Conservation (phyloP, 305 asterid genomes). For the Stenogyne calaminthoides region DNA sequence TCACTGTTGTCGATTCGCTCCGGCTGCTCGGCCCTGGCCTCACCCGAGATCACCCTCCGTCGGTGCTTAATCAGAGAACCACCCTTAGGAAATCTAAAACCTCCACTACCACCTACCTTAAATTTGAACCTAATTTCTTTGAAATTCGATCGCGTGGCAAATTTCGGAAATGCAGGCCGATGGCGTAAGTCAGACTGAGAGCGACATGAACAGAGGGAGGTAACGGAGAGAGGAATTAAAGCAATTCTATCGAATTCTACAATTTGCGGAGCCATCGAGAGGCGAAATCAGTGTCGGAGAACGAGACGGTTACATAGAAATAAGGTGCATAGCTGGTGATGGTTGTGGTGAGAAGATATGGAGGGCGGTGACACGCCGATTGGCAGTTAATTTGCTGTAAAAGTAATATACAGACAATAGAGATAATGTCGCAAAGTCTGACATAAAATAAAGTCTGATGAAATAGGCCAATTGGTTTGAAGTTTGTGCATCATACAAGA, state of each 20-base stretch:
- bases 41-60: conserved; percentile 40
- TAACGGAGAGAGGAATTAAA: conserved; percentile 42
- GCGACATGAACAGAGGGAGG: conserved; percentile 45
- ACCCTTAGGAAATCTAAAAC: conserved; percentile 24
- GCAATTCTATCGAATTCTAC: conserved; percentile 57
- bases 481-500: too few species aligned
- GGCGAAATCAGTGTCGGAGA: background rate
- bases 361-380: conserved; percentile 27
- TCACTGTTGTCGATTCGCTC: conserved; percentile 34
- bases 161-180: conserved; percentile 26
- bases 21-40: conserved; percentile 46
- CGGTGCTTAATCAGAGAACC: conserved; percentile 31
- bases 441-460: too few species aligned
- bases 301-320: background rate
- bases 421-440: too few species aligned
- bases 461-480: too few species aligned
- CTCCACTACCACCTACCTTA: conserved; percentile 25
- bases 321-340: conserved; percentile 28
- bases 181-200: conserved; percentile 32
- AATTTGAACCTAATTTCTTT: conserved; percentile 38
- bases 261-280: conserved; percentile 48
- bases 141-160: conserved; percentile 34
- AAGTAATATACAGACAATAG: too few species aligned
- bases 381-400: too few species aligned
- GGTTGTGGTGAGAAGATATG: conserved; percentile 6